Evolutionary conservation across 768 basidiomycete genomes (phyloP).

Genomic region (Brasilioporus rufonigricans): DNA sequence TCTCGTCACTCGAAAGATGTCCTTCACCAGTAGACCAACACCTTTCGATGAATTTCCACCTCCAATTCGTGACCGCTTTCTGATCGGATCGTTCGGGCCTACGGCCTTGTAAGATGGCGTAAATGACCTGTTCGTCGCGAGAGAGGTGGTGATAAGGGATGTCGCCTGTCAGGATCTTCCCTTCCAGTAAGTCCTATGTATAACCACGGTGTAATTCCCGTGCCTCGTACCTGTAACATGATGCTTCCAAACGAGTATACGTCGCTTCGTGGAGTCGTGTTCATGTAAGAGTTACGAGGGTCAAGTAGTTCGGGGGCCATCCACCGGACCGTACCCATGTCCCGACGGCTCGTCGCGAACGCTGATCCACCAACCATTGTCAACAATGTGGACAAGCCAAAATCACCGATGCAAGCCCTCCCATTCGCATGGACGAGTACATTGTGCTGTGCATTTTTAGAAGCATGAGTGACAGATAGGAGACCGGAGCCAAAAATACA

Average conservation of each 20-base stretch:
- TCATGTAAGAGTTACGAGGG: too few species aligned
- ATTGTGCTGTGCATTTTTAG: background rate
- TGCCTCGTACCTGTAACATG: conserved; percentile 5
- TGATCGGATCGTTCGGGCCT: background rate
- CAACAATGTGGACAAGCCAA: conserved; percentile 5
- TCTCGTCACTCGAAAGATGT: background rate
- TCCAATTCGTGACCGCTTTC: background rate
- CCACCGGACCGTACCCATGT: conserved; percentile 1
- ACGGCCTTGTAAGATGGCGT: background rate
- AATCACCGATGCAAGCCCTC: conserved; percentile 3
- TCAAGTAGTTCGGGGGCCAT: conserved; percentile 1
- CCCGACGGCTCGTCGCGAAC: background rate
- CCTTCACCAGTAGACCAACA: background rate
- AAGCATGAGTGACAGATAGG: background rate
- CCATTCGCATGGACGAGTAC: background rate
- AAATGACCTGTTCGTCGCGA: conserved; percentile 1
- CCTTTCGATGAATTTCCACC: background rate
- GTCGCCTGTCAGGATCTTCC: background rate
- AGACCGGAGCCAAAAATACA: background rate
- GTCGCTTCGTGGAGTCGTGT: background rate
- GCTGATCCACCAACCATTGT: background rate
- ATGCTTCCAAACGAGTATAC: conserved; percentile 9
- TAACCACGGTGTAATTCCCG: background rate
- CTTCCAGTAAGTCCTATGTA: background rate
- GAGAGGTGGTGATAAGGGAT: conserved; percentile 1